Evolutionary conservation across 1,284 basidiomycete genomes (phyloP), one percentile per base, ranked within the genome.

Genomic region (Sanghuangporus weigelae): DNA sequence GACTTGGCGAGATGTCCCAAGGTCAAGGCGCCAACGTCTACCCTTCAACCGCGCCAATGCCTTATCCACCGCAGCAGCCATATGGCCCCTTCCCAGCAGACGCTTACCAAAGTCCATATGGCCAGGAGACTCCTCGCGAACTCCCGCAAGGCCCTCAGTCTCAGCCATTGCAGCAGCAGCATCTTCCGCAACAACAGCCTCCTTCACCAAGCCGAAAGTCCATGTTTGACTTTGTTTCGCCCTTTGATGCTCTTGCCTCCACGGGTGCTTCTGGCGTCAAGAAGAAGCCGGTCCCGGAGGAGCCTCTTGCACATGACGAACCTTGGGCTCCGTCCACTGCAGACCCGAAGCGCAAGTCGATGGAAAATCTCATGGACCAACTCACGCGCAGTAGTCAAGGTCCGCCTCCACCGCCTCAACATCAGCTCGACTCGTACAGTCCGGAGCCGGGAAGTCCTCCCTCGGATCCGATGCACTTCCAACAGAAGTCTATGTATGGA

Each of bases 221-320:
- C 60, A 84, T 92, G 81, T 93, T 92, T 69, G 89, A 92, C 57
- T 93, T 90, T 66, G 80, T 88, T 62, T 92, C 90, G 60, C 87
- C 91, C 3, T 92, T 93, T 68, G 91, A 93, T 69, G 89, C 89
- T 12, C 79, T 93, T 36, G 73, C 76, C 35, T 77, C 81, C 6
- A 73, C 79, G 16, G 69, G 80, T 23, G 70, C 77, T 6, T 67
- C 76, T 48, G 69, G 77, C 7, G 73, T 81, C 60, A 86, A 85
- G 77, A 87, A 87, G 72, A 90, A 89, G 72, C 81, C 85, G 12
- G 78, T 79, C 3, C 68, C 67, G 2, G 50, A 64, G 53, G 69
- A 77, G 11, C 77, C 81, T 21, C 81, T 77, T 66, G 74, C 74
- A 59, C 81, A 76, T 63, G 87, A 89, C 48, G 85, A 88, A 56